phyloP scores from a whole-genome alignment of 345 rosid species.

The Kernera saxatilis region DNA sequence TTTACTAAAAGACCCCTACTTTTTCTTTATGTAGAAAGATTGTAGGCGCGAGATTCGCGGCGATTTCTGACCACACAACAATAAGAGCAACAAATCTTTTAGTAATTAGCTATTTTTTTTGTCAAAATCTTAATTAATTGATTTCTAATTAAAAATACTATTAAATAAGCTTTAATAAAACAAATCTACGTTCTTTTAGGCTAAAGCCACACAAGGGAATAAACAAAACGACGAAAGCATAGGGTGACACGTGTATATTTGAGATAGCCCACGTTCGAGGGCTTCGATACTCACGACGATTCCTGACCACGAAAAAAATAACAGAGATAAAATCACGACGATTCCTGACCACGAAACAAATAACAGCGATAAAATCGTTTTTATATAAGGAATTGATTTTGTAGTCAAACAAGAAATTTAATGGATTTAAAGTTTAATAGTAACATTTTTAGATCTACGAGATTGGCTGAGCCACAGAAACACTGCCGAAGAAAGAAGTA shows the following conservation, averaged over 20 bases:
- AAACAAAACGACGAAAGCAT: background rate
- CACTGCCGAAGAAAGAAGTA: background rate
- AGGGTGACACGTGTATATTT: background rate
- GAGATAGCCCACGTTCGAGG: background rate
- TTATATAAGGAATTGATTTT: background rate
- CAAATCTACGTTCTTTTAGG: background rate
- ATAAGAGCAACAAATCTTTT: background rate
- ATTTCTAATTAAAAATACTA: background rate
- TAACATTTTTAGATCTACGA: background rate
- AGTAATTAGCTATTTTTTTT: background rate
- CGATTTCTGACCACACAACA: conserved; percentile 21
- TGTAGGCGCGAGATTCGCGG: conserved; percentile 8
- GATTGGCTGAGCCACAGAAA: conserved; percentile 10
- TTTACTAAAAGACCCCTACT: background rate
- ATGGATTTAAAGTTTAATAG: background rate
- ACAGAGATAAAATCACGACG: background rate
- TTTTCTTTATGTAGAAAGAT: background rate
- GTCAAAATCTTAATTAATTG: background rate
- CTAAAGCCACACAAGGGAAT: background rate
- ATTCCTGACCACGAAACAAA: background rate
- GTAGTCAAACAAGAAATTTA: background rate
- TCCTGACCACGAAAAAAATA: conserved; percentile 19
- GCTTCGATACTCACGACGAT: background rate
- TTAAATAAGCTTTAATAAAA: background rate
- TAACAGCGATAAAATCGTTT: background rate